Conservation (phyloP, 345 rosid genomes). For the Murraya koenigii region DNA sequence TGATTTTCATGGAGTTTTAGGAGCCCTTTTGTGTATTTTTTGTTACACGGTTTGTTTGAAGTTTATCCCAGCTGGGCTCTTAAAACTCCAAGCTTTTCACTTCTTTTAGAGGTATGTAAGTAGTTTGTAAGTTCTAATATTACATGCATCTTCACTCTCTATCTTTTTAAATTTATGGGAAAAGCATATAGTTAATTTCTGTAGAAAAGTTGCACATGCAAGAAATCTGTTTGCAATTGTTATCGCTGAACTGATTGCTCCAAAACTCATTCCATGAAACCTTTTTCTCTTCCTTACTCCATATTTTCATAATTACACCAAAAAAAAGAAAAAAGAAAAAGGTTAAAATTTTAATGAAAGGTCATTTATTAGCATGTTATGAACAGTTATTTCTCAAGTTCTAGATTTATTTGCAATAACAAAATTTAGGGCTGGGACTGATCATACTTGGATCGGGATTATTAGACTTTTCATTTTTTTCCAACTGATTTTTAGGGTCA, state of each 20-base stretch:
- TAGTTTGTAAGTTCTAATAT: no score
- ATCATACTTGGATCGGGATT: no score
- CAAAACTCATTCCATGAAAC: background rate
- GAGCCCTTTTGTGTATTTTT: conserved; percentile 6
- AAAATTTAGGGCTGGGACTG: no score
- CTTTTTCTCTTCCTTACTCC: background rate
- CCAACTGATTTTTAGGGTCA: no score
- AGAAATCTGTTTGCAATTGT: background rate
- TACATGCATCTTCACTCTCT: background rate
- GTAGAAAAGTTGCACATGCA: background rate
- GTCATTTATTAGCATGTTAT: no score
- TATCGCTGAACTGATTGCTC: background rate
- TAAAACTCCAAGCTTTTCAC: conserved; percentile 15
- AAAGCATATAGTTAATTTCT: background rate
- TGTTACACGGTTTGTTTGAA: background rate
- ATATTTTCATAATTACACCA: no score
- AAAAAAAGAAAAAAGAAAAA: no score
- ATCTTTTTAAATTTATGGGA: background rate
- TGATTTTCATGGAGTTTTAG: conserved; percentile 28
- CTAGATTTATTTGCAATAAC: no score
- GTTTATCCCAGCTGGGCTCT: conserved; percentile 19
- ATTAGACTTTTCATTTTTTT: no score
- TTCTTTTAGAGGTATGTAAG: conserved; percentile 13
- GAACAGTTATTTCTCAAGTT: no score
- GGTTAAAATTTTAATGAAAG: no score